These are phyloP conservation scores for Neurospora hispaniola DNA, from an alignment of 495 filamentous ascomycete species.

Conservation along the genomic window DNA sequence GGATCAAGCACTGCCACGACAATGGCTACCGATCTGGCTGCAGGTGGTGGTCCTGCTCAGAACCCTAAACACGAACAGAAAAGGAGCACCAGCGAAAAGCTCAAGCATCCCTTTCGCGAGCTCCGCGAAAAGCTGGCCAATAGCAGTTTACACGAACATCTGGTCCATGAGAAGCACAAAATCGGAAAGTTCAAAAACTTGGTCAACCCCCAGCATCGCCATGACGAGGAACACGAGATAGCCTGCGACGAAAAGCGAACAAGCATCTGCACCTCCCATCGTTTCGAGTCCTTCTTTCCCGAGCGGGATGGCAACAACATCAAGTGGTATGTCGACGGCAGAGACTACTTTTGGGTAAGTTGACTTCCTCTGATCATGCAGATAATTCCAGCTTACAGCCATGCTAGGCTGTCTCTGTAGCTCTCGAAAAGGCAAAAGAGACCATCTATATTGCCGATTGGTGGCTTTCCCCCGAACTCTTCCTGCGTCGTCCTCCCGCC, in stretches of 20 bases:
- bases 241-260: conserved; percentile 69
- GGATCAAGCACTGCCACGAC: not conserved
- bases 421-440: conserved; percentile 78
- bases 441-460: conserved; percentile 93
- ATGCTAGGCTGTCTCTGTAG: conserved; percentile 60
- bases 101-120: conserved; percentile 29
- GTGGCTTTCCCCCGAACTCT: conserved; percentile 94
- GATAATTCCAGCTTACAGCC: not conserved
- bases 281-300: conserved; percentile 82
- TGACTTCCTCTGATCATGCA: not conserved
- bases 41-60: conserved; percentile 1
- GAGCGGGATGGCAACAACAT: conserved; percentile 73
- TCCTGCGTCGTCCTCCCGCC: conserved; percentile 73
- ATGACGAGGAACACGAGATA: conserved; percentile 89
- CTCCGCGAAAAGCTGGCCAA: conserved; percentile 39
- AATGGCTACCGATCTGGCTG: not conserved
- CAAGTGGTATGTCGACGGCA: conserved; percentile 95
- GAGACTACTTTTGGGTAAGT: conserved; percentile 79
- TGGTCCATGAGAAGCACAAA: conserved; percentile 41
- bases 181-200: conserved; percentile 46
- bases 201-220: conserved; percentile 83
- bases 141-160: conserved; percentile 17
- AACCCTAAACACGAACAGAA: conserved; percentile 10
- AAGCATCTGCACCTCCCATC: conserved; percentile 59
- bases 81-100: conserved; percentile 15